Conservation (phyloP, 2,329 filamentous ascomycete species). For the Calonectria ilicicola region DNA sequence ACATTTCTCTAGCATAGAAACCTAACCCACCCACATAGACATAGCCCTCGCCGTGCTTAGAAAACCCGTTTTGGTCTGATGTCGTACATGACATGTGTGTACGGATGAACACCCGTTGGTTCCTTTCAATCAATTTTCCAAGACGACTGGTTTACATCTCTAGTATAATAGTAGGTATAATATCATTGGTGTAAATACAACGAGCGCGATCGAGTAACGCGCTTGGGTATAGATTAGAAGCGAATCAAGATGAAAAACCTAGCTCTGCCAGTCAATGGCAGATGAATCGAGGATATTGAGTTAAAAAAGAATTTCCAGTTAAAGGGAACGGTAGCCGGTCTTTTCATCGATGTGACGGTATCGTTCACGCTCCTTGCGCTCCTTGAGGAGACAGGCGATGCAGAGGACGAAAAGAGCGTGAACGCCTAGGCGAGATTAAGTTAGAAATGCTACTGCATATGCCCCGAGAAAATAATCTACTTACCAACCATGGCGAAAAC, state of each 20-base stretch:
- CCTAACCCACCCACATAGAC: constrained; percentile 13
- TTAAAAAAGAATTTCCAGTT: constrained; percentile 40
- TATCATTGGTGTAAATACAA: constrained; percentile 20
- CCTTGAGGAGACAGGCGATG: constrained; percentile 82
- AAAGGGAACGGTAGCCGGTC: constrained; percentile 65
- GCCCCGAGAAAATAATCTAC: constrained; percentile 9
- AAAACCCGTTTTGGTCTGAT: neutral
- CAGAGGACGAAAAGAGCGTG: constrained; percentile 77
- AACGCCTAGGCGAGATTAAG: constrained; percentile 55
- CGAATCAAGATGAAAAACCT: constrained; percentile 21
- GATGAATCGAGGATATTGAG: neutral
- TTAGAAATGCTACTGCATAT: constrained; percentile 3
- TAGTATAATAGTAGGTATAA: constrained; percentile 3
- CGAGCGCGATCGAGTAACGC: neutral
- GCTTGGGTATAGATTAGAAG: constrained; percentile 17
- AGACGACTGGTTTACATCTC: constrained; percentile 13
- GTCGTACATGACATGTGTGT: neutral
- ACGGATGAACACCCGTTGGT: neutral
- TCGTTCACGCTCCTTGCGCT: constrained; percentile 82
- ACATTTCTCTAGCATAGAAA: constrained; percentile 16
- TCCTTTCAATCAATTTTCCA: neutral
- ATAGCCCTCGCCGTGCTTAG: neutral
- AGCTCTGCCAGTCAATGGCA: constrained; percentile 22
- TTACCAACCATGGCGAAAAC: constrained; percentile 82
- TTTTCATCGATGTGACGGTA: constrained; percentile 88